phyloP scores from a whole-genome alignment of 1,284 basidiomycete species.

The Retiboletus flavoniger region DNA sequence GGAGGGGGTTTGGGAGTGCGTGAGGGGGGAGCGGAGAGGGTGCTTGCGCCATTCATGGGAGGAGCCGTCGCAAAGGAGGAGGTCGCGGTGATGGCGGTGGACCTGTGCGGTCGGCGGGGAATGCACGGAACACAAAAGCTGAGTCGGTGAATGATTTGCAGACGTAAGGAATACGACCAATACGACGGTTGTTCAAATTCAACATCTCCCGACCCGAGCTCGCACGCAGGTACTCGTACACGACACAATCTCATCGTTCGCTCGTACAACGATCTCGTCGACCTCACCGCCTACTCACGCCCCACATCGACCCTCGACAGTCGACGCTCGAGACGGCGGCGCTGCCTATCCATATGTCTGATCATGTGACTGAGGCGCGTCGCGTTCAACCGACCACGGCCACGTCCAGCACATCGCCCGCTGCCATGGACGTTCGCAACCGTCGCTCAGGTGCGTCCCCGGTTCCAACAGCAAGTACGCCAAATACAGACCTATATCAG shows the following conservation, averaged over 20 bases:
- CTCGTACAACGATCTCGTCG: neutral
- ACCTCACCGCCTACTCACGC: neutral
- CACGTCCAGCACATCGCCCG: neutral
- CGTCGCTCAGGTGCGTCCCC: neutral
- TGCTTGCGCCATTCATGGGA: slow-evolving; percentile 34
- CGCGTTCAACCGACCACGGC: neutral
- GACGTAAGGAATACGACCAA: slow-evolving; percentile 1
- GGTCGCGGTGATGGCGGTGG: slow-evolving; percentile 10
- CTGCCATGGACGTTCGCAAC: neutral
- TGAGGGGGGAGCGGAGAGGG: slow-evolving; percentile 8
- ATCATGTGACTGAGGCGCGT: slow-evolving; percentile 5
- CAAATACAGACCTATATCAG: neutral
- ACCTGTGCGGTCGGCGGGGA: slow-evolving; percentile 25
- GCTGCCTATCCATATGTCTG: neutral
- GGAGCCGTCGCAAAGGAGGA: neutral
- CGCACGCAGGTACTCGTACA: neutral
- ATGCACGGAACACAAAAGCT: slow-evolving; percentile 29
- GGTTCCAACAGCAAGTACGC: neutral
- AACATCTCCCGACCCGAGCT: neutral
- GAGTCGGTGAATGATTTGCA: slow-evolving; percentile 27
- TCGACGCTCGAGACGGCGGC: too few species aligned
- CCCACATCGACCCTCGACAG: neutral
- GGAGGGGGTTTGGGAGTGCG: slow-evolving; percentile 43
- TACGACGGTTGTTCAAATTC: neutral
- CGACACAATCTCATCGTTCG: too few species aligned